Evolutionary conservation across 2,329 filamentous ascomycete species (phyloP), one percentile per base, ranked within the genome.

Genomic region (Trichoderma sp.): DNA sequence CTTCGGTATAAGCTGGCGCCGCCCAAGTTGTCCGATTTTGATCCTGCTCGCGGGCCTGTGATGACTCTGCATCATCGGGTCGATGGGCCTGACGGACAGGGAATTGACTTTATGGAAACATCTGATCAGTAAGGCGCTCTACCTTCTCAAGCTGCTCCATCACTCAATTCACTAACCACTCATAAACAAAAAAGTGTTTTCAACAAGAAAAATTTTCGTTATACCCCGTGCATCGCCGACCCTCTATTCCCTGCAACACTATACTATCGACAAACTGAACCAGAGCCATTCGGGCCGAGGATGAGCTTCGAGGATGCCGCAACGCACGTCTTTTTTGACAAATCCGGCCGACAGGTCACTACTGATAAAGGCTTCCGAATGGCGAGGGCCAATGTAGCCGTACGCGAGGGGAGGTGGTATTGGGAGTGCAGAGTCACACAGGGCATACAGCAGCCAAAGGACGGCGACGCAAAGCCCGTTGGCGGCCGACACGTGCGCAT

Each of bases 271-370:
- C 91, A 93, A 73, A 96, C 93, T 55, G 96, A 98, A 77, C 88
- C 92, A 6, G 89, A 89, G 70, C 96, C 96, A 0, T 94, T 92
- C 75, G 89, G 90, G 37, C 87, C 96, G 5, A 91, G 94, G 68
- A 90, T 99, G 78, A 96, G 92, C 81, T 97, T 96, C 76, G 95
- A 98, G 78, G 96, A 99, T 80, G 91, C 92, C 40, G 92, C 95
- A 40, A 89, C 90, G 11, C 92, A 92, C 77, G 92, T 97, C 78
- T 92, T 91, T 76, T 93, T 97, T 76, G 91, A 94, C 76, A 87
- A 88, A 71, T 86, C 88, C 47, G 94, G 91, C 8, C 88, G 87
- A 24, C 89, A 93, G 60, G 88, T 97, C 65, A 97, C 92, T 0
- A 97, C 96, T 16, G 90, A 95, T 73, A 97, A 97, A 79, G 94